Evolutionary conservation across 306 rosid genomes (phyloP), one percentile per base, ranked within the genome.

Genomic region (Castanea mollissima): DNA sequence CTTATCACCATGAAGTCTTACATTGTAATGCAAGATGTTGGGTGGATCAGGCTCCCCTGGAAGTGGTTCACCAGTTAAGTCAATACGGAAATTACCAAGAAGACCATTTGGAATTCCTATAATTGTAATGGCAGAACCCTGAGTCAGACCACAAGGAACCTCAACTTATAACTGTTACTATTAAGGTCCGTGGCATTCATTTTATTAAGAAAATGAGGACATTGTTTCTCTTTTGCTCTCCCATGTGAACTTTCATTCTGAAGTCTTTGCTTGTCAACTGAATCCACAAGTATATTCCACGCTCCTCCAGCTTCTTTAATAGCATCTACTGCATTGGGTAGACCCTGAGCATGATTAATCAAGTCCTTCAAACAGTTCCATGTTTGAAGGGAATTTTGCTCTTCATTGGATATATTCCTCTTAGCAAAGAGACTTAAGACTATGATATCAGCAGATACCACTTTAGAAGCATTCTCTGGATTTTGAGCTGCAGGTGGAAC

Each of bases 11-110:
- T 88, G 92, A 85, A 96, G 98, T 83, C 98, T 88, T 68, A 91
- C 98, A 90, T 96, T 93, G 84, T 96, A 96, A 89, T 96, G 99
- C 91, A 93, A 85, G 78, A 96, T 83, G 73, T 90, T 78, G 51
- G 99, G 98, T 70, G 99, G 94, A 27, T 96, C 91, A 11, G 98
- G 98, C 86, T 96, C 99, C 87, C 99, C 98, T 14, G 99, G 99
- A 81, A 96, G 92, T 79, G 93, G 89, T 80, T 90, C 99, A 77
- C 96, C 99, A 23, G 96, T 90, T 80, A 96, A 83, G 77, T 96
- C 98, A 10, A 96, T 86, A 85, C 89, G 92, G 78, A 96, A 96
- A 80, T 88, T 84, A 16, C 98, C 99, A 65, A 96, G 91, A 78
- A 96, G 82, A 76, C 99, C 99, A 87, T 90, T 86, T 68, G 99